Conservation (phyloP, 768 basidiomycete species). For the Hypholoma fasciculare region DNA sequence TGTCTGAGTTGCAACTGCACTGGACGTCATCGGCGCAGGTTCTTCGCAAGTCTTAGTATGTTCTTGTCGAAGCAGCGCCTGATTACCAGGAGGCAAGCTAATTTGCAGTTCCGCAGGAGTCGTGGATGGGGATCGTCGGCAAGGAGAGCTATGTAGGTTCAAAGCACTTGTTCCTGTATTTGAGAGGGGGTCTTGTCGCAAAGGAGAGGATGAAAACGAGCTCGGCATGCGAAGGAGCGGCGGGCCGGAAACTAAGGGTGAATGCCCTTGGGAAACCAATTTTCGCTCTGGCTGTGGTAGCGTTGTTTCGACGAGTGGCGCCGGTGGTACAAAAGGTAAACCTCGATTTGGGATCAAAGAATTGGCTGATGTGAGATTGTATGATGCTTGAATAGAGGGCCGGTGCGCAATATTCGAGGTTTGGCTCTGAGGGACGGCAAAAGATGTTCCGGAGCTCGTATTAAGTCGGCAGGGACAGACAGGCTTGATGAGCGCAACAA, state of each 20-base stretch:
- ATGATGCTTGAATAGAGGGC: neutral
- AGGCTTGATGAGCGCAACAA: slow-evolving; percentile 60
- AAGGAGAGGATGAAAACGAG: slow-evolving; percentile 13
- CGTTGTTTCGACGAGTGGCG: neutral
- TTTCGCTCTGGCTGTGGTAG: neutral
- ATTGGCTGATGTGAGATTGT: neutral
- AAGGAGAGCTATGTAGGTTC: neutral
- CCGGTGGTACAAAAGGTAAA: slow-evolving; percentile 6
- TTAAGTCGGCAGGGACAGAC: slow-evolving; percentile 79
- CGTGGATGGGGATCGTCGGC: neutral
- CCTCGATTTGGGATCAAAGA: slow-evolving; percentile 6
- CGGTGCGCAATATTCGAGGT: neutral
- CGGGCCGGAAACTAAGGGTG: too few species aligned
- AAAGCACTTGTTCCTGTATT: neutral
- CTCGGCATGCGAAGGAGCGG: too few species aligned
- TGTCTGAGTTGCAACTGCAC: too few species aligned
- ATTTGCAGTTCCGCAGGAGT: neutral
- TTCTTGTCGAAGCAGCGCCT: neutral
- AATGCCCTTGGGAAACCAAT: neutral
- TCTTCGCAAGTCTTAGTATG: too few species aligned
- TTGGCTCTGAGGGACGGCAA: slow-evolving; percentile 11
- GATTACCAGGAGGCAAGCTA: too few species aligned
- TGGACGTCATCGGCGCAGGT: too few species aligned
- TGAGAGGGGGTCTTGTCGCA: slow-evolving; percentile 2
- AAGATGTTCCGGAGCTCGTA: slow-evolving; percentile 18